Evolutionary conservation across 768 basidiomycete genomes (phyloP), one percentile per base, ranked within the genome.

Genomic region (Boletellus emodensis): DNA sequence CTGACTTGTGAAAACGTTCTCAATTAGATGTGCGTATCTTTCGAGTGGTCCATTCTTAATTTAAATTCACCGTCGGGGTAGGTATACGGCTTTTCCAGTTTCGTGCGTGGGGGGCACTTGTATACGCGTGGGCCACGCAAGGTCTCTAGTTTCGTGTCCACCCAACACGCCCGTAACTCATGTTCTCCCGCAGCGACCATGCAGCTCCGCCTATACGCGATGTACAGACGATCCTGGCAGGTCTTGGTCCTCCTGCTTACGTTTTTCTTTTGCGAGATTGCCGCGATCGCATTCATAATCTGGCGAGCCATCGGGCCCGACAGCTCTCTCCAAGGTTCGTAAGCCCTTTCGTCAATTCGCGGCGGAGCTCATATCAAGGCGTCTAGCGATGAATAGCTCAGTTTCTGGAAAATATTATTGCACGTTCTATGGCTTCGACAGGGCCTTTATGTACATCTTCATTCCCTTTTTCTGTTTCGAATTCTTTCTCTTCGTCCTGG

Each of bases 171-270:
- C 17, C 5, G 8, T 47, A 17, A 26, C 48, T 62, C n/a, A 64
- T 32, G 18, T 39, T 44, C 15, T 17, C 13, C 17, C 13, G 30
- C 40, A 68, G 66, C 56, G 10, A 68, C 61, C 14, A 70, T 70
- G 66, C 58, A 60, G 28, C 62, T 68, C 40, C 66, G 66, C 43
- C 55, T 68, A 57, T 70, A 68, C 24, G 66, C 68, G 5, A 57
- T 70, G 64, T 68, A 68, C 53, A 52, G 49, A 44, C 63, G 52
- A 5, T 60, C 66, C n/a, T 60, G 38, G 30, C 51, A 18, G 36
- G 52, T 60, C 24, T 30, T 70, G 18, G 0, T n/a, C 20, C 13
- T 63, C 8, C 46, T 69, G 30, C 15, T 68, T 14, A 14, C 39
- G 0, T 14, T 42, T 6, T 67, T 67, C 40, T 0, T 55, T 6